These are phyloP conservation scores for Fusarium sp. DNA, from an alignment of 2,329 filamentous ascomycete species.

Conservation along the genomic window DNA sequence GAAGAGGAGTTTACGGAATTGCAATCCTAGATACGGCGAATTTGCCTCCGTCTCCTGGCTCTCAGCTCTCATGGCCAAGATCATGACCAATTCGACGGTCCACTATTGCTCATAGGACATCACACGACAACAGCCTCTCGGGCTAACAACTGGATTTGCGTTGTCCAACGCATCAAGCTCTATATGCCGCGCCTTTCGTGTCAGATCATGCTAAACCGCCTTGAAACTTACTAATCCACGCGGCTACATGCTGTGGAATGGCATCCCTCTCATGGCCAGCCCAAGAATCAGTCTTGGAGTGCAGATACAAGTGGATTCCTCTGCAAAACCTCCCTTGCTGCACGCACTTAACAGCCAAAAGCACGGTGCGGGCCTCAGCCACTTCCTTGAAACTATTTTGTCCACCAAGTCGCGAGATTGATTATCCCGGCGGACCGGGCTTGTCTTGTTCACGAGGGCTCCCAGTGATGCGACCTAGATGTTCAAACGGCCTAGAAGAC, in stretches of 20 bases:
- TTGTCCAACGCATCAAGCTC: neutral
- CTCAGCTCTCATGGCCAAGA: slow-evolving; percentile 6
- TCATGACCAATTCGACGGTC: slow-evolving; percentile 7
- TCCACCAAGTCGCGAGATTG: slow-evolving; percentile 20
- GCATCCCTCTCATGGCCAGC: neutral
- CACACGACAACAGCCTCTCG: slow-evolving; percentile 13
- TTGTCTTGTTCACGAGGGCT: slow-evolving; percentile 3
- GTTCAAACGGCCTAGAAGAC: slow-evolving; percentile 3
- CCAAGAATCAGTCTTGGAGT: slow-evolving; percentile 18
- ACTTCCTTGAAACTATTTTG: slow-evolving; percentile 16
- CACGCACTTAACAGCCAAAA: slow-evolving; percentile 36
- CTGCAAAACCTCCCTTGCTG: slow-evolving; percentile 33
- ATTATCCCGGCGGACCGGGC: slow-evolving; percentile 22
- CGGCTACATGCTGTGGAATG: slow-evolving; percentile 12
- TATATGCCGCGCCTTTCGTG: neutral
- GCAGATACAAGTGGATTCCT: slow-evolving; percentile 34
- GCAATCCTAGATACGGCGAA: slow-evolving; percentile 21
- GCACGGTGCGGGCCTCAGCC: slow-evolving; percentile 27
- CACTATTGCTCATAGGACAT: slow-evolving; percentile 1
- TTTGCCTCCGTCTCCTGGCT: slow-evolving; percentile 27
- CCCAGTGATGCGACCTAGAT: slow-evolving; percentile 9
- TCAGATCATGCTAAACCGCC: slow-evolving; percentile 5
- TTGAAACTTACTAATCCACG: neutral
- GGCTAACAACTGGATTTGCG: slow-evolving; percentile 13
- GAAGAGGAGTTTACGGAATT: slow-evolving; percentile 20